These are phyloP conservation scores for Fusarium brevicatenulatum DNA, from an alignment of 2,329 filamentous ascomycete genomes.

Conservation along the genomic window DNA sequence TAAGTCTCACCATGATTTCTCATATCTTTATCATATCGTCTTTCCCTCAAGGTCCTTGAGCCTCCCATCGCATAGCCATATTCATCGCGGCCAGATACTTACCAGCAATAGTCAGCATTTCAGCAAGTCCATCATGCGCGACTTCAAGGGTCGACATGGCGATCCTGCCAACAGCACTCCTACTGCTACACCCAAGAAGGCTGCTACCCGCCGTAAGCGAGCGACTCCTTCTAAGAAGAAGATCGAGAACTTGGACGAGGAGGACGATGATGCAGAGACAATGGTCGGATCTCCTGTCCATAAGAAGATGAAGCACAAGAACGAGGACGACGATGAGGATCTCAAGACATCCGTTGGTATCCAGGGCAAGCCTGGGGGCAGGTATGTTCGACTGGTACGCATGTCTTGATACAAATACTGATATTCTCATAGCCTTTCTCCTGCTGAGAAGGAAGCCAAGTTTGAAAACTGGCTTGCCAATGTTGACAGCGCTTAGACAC, in stretches of 20 bases:
- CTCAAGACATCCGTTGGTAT: conserved; percentile 29
- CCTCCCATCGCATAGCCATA: not conserved
- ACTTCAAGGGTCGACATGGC: conserved; percentile 47
- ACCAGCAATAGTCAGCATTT: conserved; percentile 50
- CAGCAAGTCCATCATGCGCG: conserved; percentile 51
- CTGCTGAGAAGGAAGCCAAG: not conserved
- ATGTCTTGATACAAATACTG: not conserved
- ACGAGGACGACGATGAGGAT: conserved; percentile 29
- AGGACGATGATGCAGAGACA: conserved; percentile 25
- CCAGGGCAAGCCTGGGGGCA: conserved; percentile 22
- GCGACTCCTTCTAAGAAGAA: conserved; percentile 32
- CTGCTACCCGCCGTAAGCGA: conserved; percentile 31
- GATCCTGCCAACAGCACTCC: not conserved
- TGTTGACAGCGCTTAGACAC: not conserved
- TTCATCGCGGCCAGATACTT: not conserved
- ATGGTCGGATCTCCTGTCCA: conserved; percentile 22
- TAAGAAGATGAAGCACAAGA: conserved; percentile 48
- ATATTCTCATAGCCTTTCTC: conserved; percentile 24
- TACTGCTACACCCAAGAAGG: conserved; percentile 36
- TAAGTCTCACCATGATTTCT: conserved; percentile 36
- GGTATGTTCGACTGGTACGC: conserved; percentile 16
- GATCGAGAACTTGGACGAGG: conserved; percentile 17
- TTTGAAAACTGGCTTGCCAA: conserved; percentile 30
- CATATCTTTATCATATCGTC: not conserved
- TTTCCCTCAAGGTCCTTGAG: not conserved